These are phyloP conservation scores for Crucibulum cyathiforme DNA, from an alignment of 1,284 basidiomycete species.

Conservation along the genomic window DNA sequence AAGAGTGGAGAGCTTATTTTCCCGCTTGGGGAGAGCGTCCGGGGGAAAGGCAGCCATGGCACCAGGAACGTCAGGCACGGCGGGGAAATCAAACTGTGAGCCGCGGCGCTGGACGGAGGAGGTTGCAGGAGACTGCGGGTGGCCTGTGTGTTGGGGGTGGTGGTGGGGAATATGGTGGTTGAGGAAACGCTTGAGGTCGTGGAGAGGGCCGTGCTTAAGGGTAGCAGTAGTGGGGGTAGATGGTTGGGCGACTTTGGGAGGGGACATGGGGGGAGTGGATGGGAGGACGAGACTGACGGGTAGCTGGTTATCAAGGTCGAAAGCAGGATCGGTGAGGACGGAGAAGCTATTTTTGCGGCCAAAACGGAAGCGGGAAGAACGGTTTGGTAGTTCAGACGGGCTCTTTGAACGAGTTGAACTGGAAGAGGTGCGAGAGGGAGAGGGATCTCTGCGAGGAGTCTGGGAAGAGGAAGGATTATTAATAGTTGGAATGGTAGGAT, in stretches of 20 bases:
- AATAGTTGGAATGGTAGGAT: constrained; percentile 4
- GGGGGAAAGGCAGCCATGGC: constrained; percentile 10
- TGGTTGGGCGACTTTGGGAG: neutral
- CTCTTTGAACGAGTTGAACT: constrained; percentile 7
- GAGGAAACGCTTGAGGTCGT: neutral
- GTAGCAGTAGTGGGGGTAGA: too few species aligned
- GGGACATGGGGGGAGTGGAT: constrained; percentile 7
- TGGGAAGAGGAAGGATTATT: constrained; percentile 11
- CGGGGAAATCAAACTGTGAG: neutral
- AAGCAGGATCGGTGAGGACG: constrained; percentile 5
- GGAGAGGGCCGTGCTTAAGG: too few species aligned
- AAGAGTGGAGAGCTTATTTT: constrained; percentile 32
- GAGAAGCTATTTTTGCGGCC: constrained; percentile 10
- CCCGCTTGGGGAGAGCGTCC: constrained; percentile 16
- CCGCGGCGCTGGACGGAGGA: constrained; percentile 3
- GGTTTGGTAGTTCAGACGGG: constrained; percentile 3
- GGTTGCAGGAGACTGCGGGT: constrained; percentile 10
- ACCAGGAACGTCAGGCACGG: constrained; percentile 4
- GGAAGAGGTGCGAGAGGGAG: constrained; percentile 21
- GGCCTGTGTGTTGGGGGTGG: constrained; percentile 25
- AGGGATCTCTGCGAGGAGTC: constrained; percentile 11
- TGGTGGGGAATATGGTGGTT: constrained; percentile 47
- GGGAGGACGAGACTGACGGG: constrained; percentile 8
- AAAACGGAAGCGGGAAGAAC: constrained; percentile 21
- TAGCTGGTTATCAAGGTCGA: neutral